A percentile compares a stretch with the other conserved stretches of the same genome.
These are phyloP conservation scores for Colletotrichum abscissum DNA, from an alignment of 2,329 filamentous ascomycete species.

Conservation along the genomic window DNA sequence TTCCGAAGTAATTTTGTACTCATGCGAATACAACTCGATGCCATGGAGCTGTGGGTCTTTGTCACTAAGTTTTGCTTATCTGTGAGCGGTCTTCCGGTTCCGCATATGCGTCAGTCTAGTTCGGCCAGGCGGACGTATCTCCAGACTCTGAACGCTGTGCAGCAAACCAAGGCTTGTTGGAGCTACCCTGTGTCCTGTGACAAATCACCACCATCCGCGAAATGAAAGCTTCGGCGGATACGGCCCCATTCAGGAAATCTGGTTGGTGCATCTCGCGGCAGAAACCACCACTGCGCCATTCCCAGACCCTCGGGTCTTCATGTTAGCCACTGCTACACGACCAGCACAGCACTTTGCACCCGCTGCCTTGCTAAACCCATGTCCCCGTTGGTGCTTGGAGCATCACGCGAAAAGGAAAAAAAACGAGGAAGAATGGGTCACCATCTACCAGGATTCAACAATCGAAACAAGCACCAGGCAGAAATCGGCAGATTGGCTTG, in stretches of 20 bases:
- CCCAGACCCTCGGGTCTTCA: slow-evolving; percentile 25
- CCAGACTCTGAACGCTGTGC: slow-evolving; percentile 13
- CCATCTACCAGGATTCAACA: not conserved
- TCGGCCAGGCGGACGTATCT: slow-evolving; percentile 1
- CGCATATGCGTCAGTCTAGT: not conserved
- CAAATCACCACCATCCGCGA: slow-evolving; percentile 24
- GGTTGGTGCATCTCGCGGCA: slow-evolving; percentile 33
- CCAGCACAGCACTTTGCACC: not conserved
- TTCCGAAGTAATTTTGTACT: not conserved
- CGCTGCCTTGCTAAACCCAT: not conserved
- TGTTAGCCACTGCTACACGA: not conserved
- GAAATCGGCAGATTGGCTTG: not conserved
- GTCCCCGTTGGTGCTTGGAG: not conserved
- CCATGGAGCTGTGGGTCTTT: not conserved
- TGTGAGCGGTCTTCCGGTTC: not conserved
- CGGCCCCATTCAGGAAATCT: slow-evolving; percentile 24
- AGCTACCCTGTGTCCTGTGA: slow-evolving; percentile 7
- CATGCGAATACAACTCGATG: not conserved
- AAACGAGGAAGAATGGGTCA: not conserved
- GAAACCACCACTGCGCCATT: slow-evolving; percentile 19
- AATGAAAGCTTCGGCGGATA: slow-evolving; percentile 19
- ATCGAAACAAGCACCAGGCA: not conserved
- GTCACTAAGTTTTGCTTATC: not conserved
- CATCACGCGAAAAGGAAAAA: not conserved
- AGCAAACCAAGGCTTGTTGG: slow-evolving; percentile 23